Percentiles rank a stretch among this genome's conserved stretches.
These are phyloP conservation scores for Aspergillus viridinutans DNA, from an alignment of 2,329 filamentous ascomycete genomes.

Conservation along the genomic window DNA sequence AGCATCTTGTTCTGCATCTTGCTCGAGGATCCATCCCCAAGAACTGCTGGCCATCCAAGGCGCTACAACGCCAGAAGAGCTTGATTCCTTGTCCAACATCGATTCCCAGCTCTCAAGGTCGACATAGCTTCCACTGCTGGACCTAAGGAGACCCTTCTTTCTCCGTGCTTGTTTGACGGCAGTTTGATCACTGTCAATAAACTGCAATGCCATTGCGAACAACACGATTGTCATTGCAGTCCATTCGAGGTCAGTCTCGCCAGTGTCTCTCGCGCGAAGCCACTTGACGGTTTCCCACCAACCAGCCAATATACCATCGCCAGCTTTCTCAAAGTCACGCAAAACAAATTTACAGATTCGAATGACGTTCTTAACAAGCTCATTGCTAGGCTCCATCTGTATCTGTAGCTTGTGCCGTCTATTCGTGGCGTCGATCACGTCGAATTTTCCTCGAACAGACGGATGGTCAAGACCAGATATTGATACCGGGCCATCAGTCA, in stretches of 20 bases:
- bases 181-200: constrained; percentile 43
- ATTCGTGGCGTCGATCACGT: constrained; percentile 60
- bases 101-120: constrained; percentile 46
- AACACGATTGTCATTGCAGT: constrained; percentile 62
- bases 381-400: constrained; percentile 60
- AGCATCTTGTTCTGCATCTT: constrained; percentile 39
- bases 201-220: constrained; percentile 59
- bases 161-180: constrained; percentile 36
- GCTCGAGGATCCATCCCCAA: constrained; percentile 69
- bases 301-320: constrained; percentile 60
- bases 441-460: constrained; percentile 58
- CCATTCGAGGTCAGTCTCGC: constrained; percentile 60
- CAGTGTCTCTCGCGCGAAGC: constrained; percentile 51
- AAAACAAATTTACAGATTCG: constrained; percentile 62
- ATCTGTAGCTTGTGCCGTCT: constrained; percentile 64
- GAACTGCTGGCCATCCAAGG: constrained; percentile 55
- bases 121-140: constrained; percentile 46
- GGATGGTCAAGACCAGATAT: constrained; percentile 56
- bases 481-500: constrained; percentile 40
- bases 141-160: constrained; percentile 43
- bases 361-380: constrained; percentile 59
- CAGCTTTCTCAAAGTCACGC: constrained; percentile 50
- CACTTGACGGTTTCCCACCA: constrained; percentile 74
- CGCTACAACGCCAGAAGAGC: constrained; percentile 36
- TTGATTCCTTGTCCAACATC: constrained; percentile 46